Evolutionary conservation across 768 basidiomycete genomes (phyloP), one percentile per base, ranked within the genome.

Genomic region (Auriscalpium vulgare): DNA sequence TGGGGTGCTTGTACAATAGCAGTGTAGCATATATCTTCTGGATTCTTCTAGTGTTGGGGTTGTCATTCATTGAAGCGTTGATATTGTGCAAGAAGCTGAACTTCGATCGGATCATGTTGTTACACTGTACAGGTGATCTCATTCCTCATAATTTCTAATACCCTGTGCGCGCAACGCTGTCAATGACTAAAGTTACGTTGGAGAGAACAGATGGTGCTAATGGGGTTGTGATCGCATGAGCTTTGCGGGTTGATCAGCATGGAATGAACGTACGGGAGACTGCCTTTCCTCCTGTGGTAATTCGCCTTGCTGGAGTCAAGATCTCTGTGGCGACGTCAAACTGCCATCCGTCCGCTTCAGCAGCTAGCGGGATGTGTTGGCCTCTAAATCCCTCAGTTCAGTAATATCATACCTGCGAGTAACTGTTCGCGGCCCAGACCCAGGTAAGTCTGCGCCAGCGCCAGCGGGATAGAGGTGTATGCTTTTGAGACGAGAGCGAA

Each of bases 391-490:
- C 29, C 29, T 29, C 29, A 7, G 29, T 29, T 29, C 40, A 47
- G 52, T 37, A n/a, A n/a, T 5, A 10, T 54, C 68, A 17, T 60
- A 74, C 75, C 61, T 37, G 66, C 47, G 34, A 73, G 53, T 2
- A 75, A 58, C 46, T 68, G 62, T 11, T 75, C 70, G 1, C 53
- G 40, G 6, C 66, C 53, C 16, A 82, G 67, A 21, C 83, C 82
- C 44, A 88, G 73, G 64, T 87, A 88, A 29, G 59, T 67, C 60
- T 81, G 76, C 11, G 81, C 83, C 4, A 83, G 72, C 2, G 75
- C 54, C 10, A 83, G 57, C 11, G 81, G 77, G 21, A 90, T 69
- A 1, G 83, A 81, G 3, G 79, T 76, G 67, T 87, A 88, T n/a
- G 84, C 84, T 62, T 75, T 79, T 9, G 81, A 77, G 19, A 88